Base-by-base conservation (phyloP, 208 protist genomes). In the Trypanosomatidae sp. region DNA sequence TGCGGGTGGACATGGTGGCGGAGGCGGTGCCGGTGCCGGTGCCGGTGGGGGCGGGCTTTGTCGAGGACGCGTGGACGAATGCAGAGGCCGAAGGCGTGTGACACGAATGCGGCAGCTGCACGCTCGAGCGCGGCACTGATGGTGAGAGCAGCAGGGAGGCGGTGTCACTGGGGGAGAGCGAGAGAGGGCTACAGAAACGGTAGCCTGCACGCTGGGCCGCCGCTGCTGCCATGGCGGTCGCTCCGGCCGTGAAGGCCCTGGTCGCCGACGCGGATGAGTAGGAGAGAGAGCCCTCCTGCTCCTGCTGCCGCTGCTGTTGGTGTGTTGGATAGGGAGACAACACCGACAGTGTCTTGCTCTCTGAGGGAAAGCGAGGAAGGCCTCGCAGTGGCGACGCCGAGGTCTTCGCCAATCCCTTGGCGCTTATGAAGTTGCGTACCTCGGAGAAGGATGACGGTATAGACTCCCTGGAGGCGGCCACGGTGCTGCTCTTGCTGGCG, bases 1-100 rank as follows among this genome's bases (percentile, higher is more conserved):
- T 93, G 17, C 80, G 52, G 6, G 68, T 70, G 1, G 74, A 81
- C 28, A 49, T 52, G 55, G 69, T 41, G 8, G 77, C 60, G 53
- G 66, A 49, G 13, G 58, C 13, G 17, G 69, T n/a, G 28, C 47
- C 43, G 9, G 67, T 3, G 5, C 49, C 13, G 17, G 69, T n/a
- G 28, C 47, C 43, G 9, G 67, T 3, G 5, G 62, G 52, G 15
- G 68, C 62, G 1, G 71, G 68, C 19, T 43, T 33, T 47, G 56
- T 25, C 13, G 77, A 64, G 44, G 66, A 66, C 15, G 56, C 17
- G 39, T 50, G 13, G 33, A 47, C 10, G 28, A n/a, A n/a, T 8
- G 41, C 43, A 36, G 52, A 65, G 1, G 66, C 41, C 19, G 12
- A 68, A 12, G 66, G 66, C 28, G 49, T 17, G 19, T 43, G 30